Evolutionary conservation across 768 basidiomycete species (phyloP).

Genomic region (Lactarius deliciosus): DNA sequence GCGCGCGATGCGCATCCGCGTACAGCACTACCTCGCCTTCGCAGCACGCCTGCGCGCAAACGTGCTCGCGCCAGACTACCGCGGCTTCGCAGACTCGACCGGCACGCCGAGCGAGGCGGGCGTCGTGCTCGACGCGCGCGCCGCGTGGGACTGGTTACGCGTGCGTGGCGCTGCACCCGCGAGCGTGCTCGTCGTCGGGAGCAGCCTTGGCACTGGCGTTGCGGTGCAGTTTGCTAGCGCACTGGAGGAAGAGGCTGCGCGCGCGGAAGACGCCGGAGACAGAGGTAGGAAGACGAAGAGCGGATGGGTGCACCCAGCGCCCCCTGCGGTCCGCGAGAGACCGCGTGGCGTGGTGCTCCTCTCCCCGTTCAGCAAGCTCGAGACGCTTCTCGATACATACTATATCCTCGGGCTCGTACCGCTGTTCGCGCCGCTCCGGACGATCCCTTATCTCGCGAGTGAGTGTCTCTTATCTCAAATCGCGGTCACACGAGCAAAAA

Average conservation of each 20-base stretch:
- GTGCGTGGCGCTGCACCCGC: constrained; percentile 55
- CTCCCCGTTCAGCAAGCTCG: constrained; percentile 41
- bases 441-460: constrained; percentile 64
- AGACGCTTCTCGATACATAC: constrained; percentile 64
- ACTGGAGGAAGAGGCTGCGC: constrained; percentile 35
- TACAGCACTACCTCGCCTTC: constrained; percentile 64
- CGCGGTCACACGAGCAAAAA: constrained; percentile 6
- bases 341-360: constrained; percentile 44
- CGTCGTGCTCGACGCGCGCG: constrained; percentile 66
- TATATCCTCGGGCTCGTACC: constrained; percentile 65
- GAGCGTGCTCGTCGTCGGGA: constrained; percentile 75
- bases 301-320: neutral
- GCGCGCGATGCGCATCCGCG: constrained; percentile 65
- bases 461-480: constrained; percentile 35
- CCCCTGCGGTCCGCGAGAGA: constrained; percentile 32
- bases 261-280: neutral
- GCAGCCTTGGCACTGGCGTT: constrained; percentile 89
- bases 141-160: constrained; percentile 80
- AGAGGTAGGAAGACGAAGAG: neutral
- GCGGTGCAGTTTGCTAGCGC: constrained; percentile 44
- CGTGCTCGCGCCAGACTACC: constrained; percentile 86
- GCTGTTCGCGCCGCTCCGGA: constrained; percentile 64
- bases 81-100: constrained; percentile 87
- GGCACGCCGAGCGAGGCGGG: constrained; percentile 78
- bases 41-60: constrained; percentile 67